Evolutionary conservation across 129 eudicot species (phyloP), one percentile per base, ranked within the genome.

Genomic region (Oenanthe sinensis): DNA sequence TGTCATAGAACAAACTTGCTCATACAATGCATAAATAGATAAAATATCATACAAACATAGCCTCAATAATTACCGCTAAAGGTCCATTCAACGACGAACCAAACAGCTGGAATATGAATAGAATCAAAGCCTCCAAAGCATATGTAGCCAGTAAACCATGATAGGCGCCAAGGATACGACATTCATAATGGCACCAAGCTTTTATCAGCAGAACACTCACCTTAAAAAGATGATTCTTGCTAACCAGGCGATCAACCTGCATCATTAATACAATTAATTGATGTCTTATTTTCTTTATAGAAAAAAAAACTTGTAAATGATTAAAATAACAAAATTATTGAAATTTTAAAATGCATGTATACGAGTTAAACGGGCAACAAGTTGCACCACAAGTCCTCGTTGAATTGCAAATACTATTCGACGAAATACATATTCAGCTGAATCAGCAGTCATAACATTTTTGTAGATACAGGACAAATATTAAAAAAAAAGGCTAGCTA

Each of bases 141-240:
- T 96, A 96, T 49, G 99, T 96, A 28, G 99, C 90, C 12, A 96
- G 54, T 44, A 96, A 79, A 73, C 99, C 97, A 90, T 90, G 83
- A 74, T 62, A 84, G 16, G 91, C 93, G 6, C 97, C 97, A 52
- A 89, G 87, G 63, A 92, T 79, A 46, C 85, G 97, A 68, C 97
- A 86, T 81, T 96, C 99, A 19, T 92, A 90, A 73, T 85, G 87
- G 90, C 97, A 90, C 99, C 99, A 96, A 49, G 97, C 82, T 73
- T 96, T 96, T 75, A 96, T 81, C 67, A 96, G 58, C 67, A 92
- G 84, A 39, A 92, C 87, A 81, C 99, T 90, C 7, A 91, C 95
- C 52, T 96, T 96, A 49, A 92, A 96, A 26, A 96, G 85, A 85
- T 96, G 94, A 77, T 92, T 82, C 79, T 81, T 90, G 17, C 84